phyloP scores from a whole-genome alignment of 805 yeast genomes.

The Cyberlindnera mississippiensis region DNA sequence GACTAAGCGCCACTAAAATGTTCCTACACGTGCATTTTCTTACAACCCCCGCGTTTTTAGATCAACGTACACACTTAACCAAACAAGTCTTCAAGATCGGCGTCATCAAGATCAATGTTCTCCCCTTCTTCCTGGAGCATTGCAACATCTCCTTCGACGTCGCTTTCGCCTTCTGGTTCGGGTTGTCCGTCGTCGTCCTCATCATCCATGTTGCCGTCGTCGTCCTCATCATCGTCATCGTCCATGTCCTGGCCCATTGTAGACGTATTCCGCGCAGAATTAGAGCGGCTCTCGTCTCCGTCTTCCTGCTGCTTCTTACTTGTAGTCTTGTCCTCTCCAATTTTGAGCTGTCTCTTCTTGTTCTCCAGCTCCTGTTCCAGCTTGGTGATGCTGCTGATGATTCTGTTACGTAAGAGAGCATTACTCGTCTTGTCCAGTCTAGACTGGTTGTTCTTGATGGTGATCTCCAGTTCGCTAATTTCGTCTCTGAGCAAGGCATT shows the following conservation, averaged over 20 bases:
- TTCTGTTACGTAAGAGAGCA: slow-evolving; percentile 83
- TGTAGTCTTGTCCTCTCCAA: slow-evolving; percentile 30
- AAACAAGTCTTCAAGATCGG: slow-evolving; percentile 31
- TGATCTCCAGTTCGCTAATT: slow-evolving; percentile 72
- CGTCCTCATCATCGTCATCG: slow-evolving; percentile 29
- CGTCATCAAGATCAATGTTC: slow-evolving; percentile 20
- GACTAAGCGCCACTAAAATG: too few species aligned
- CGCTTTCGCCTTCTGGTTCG: slow-evolving; percentile 28
- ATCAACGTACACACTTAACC: slow-evolving; percentile 12
- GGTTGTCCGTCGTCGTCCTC: slow-evolving; percentile 35
- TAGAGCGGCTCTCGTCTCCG: background rate
- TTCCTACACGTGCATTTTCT: too few species aligned
- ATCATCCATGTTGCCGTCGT: slow-evolving; percentile 29
- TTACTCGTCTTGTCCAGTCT: slow-evolving; percentile 73
- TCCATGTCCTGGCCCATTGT: slow-evolving; percentile 31
- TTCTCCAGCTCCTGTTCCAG: slow-evolving; percentile 77
- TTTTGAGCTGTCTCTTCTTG: slow-evolving; percentile 63
- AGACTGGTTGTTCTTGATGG: slow-evolving; percentile 68
- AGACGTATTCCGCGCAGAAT: slow-evolving; percentile 24
- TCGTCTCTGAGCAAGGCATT: slow-evolving; percentile 79
- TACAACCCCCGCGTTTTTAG: too few species aligned
- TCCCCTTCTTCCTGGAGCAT: slow-evolving; percentile 8
- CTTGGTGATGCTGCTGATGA: slow-evolving; percentile 73
- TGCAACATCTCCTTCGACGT: slow-evolving; percentile 10
- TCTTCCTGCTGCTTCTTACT: slow-evolving; percentile 22